Evolutionary conservation across 2,329 filamentous ascomycete genomes (phyloP).

Genomic region (Pestalotiopsis sp.): DNA sequence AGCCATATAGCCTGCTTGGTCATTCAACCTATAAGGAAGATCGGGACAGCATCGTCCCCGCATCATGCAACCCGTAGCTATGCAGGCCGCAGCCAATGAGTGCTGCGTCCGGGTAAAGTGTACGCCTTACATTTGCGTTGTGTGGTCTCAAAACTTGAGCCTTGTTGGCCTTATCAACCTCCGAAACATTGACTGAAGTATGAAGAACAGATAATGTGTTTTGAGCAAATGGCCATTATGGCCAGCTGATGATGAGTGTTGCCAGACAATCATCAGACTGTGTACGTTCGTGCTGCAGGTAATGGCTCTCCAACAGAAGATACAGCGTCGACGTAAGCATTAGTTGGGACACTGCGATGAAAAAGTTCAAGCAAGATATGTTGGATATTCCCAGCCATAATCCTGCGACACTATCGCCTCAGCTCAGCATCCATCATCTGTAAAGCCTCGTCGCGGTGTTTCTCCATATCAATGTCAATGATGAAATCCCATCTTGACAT

Average conservation of each 20-base stretch:
- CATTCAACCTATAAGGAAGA: neutral
- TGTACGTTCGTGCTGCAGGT: too few relatives aligned
- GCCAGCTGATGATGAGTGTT: too few relatives aligned
- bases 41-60: neutral
- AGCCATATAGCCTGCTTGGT: neutral
- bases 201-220: too few relatives aligned
- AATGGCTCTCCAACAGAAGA: too few relatives aligned
- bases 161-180: neutral
- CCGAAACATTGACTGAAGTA: too few relatives aligned
- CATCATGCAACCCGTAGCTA: neutral
- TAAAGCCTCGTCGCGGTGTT: slow-evolving; percentile 22
- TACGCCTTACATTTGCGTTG: neutral
- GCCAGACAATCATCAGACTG: too few relatives aligned
- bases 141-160: neutral
- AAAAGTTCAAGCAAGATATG: too few relatives aligned
- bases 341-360: too few relatives aligned
- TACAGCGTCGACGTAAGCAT: too few relatives aligned
- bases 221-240: too few relatives aligned
- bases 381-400: too few relatives aligned
- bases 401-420: neutral
- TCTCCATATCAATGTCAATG: slow-evolving; percentile 22
- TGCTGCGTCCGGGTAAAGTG: neutral
- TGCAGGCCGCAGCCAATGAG: neutral
- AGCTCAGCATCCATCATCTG: slow-evolving; percentile 20
- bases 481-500: slow-evolving; percentile 25